A percentile compares a stretch with the other conserved stretches of the same genome.
These are phyloP conservation scores for Lipomyces anomalus DNA, from an alignment of 805 yeast species.

Conservation along the genomic window DNA sequence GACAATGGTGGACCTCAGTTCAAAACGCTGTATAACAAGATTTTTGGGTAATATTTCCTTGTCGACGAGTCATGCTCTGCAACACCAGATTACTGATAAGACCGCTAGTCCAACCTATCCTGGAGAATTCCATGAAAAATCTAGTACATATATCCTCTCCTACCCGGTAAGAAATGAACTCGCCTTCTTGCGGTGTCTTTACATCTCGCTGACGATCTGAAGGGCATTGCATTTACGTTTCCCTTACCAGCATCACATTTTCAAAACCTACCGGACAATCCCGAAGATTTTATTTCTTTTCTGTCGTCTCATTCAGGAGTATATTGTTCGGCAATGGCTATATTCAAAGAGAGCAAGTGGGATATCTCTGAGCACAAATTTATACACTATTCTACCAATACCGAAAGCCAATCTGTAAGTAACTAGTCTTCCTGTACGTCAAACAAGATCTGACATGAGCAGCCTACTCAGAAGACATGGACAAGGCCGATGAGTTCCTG, in stretches of 20 bases:
- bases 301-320: conserved; percentile 19
- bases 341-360: conserved; percentile 28
- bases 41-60: conserved; percentile 18
- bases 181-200: too few species aligned
- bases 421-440: too few species aligned
- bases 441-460: too few species aligned
- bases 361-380: too few species aligned
- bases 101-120: conserved; percentile 60
- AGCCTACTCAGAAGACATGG: too few species aligned
- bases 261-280: conserved; percentile 7
- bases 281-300: conserved; percentile 33
- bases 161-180: conserved; percentile 37
- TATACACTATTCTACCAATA: too few species aligned
- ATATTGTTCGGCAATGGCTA: conserved; percentile 23
- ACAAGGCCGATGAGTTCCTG: too few species aligned
- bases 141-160: conserved; percentile 40
- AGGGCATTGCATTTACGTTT: conserved; percentile 50
- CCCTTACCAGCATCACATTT: conserved; percentile 17
- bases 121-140: conserved; percentile 36
- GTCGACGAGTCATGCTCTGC: too few species aligned
- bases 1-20: conserved; percentile 28
- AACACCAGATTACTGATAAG: conserved; percentile 31
- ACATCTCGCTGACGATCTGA: neutral
- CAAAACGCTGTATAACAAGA: conserved; percentile 43
- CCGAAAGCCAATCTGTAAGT: too few species aligned